Base-by-base conservation (phyloP, 257 asterid species). In the Agastache rugosa region DNA sequence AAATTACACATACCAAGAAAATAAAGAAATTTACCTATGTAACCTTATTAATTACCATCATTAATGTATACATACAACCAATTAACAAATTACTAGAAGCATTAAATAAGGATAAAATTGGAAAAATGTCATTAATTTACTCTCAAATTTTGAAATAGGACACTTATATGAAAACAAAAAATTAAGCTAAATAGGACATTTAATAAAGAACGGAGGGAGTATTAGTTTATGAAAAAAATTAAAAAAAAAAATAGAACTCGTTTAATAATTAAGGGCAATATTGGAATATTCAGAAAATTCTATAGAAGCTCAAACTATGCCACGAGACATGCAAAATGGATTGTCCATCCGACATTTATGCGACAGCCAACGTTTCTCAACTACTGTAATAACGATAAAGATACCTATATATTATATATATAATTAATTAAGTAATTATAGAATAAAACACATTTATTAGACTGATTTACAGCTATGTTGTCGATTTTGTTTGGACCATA, bases 281-380 rank as follows among this genome's bases (percentile, higher is more conserved):
- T 48, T 0, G 72, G 76, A 0, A 74, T 25, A 17, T 11, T 6
- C 1, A 1, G 8, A 54, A 37, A 41, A 11, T 22, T n/a, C 41
- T n/a, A 64, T 27, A 31, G 37, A 35, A 69, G 76, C 34, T 39
- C 15, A 39, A 67, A n/a, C 0, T 53, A 51, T 56, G 77, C 25
- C 35, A 71, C 11, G 35, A 61, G 81, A 72, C 82, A 81, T 68
- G 82, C 79, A 63, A 63, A 54, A 68, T 73, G 82, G 70, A 77
- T 56, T 73, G 81, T 77, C 74, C 77, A 68, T 73, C 85, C 79
- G 79, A 76, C 77, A 77, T 68, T 73, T 63, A 77, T 81, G 80
- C 74, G 74, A 73, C 77, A 73, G 47, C 71, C 77, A 69, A 77
- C 82, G 77, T 77, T 77, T 75, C 74, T 79, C 83, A 79, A 79